These are phyloP conservation scores for Fistulifera pelliculosa DNA, from an alignment of 108 stramenopile species.

Conservation along the genomic window DNA sequence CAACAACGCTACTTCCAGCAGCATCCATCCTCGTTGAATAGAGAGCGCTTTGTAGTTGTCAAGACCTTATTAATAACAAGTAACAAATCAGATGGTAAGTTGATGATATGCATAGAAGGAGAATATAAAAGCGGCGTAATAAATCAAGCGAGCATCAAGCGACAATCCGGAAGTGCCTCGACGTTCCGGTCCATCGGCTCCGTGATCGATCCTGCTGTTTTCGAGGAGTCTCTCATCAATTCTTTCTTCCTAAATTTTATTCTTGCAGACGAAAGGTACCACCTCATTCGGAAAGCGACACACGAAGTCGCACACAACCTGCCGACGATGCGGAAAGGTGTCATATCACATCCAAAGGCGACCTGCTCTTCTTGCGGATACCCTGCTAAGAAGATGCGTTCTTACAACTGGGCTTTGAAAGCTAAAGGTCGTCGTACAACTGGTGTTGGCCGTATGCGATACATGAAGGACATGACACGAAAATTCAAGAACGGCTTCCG, in stretches of 20 bases:
- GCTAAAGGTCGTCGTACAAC: constrained; percentile 94
- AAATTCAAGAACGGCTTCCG: constrained; percentile 99
- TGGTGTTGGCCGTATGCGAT: constrained; percentile 98
- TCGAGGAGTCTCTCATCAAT: neutral
- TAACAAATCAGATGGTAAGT: neutral
- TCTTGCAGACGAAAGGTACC: constrained; percentile 96
- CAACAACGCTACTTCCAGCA: no score
- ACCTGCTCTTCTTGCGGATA: constrained; percentile 98
- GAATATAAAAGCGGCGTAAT: neutral
- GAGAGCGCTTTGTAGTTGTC: no score
- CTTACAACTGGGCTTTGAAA: constrained; percentile 97
- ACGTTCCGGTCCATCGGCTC: neutral
- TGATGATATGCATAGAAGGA: neutral
- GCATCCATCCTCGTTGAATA: no score
- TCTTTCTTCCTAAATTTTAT: neutral
- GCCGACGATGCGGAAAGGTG: constrained; percentile 97
- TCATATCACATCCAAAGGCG: constrained; percentile 99
- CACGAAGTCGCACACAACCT: constrained; percentile 99
- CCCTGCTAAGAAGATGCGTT: constrained; percentile 94
- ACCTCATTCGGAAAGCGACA: constrained; percentile 99
- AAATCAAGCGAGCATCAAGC: neutral
- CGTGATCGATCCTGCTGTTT: neutral
- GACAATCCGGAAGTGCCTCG: neutral
- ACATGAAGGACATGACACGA: constrained; percentile 97
- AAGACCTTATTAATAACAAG: no score